phyloP scores from a whole-genome alignment of 1,284 basidiomycete species.

The Amylostereum areolatum region DNA sequence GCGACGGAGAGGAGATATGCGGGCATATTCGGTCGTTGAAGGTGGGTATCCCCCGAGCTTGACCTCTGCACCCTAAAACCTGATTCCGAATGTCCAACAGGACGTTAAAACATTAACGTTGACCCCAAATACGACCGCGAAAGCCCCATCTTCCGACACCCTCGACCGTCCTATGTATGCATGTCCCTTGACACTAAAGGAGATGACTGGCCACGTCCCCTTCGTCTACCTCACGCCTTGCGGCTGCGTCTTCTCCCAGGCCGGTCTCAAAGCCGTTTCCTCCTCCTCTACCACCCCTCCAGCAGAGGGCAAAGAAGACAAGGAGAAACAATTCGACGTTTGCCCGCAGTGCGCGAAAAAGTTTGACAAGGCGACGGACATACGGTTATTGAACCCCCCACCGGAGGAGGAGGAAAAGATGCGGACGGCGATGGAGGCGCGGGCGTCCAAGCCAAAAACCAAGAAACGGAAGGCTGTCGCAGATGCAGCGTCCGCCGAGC shows the following conservation, averaged over 20 bases:
- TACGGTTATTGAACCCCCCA: conserved; percentile 59
- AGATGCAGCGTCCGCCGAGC: conserved; percentile 24
- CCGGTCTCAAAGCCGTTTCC: conserved; percentile 62
- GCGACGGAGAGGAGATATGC: conserved; percentile 80
- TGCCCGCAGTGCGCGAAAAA: conserved; percentile 74
- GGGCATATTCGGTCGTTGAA: conserved; percentile 85
- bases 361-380: conserved; percentile 48
- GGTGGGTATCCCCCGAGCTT: conserved; percentile 38
- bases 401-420: conserved; percentile 53
- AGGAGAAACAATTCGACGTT: conserved; percentile 38
- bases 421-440: conserved; percentile 48
- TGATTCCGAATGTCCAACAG: conserved; percentile 29
- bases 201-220: conserved; percentile 87
- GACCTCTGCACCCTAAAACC: no score
- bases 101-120: conserved; percentile 82
- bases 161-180: conserved; percentile 64
- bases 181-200: conserved; percentile 85
- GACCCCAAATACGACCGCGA: conserved; percentile 60
- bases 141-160: conserved; percentile 31
- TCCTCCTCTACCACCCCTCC: conserved; percentile 28
- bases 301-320: conserved; percentile 19
- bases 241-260: conserved; percentile 84
- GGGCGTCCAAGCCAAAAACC: conserved; percentile 44
- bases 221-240: conserved; percentile 85
- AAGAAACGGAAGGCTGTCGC: conserved; percentile 62